Conservation (phyloP, 2,329 filamentous ascomycete species). For the Neofusicoccum laricinum region DNA sequence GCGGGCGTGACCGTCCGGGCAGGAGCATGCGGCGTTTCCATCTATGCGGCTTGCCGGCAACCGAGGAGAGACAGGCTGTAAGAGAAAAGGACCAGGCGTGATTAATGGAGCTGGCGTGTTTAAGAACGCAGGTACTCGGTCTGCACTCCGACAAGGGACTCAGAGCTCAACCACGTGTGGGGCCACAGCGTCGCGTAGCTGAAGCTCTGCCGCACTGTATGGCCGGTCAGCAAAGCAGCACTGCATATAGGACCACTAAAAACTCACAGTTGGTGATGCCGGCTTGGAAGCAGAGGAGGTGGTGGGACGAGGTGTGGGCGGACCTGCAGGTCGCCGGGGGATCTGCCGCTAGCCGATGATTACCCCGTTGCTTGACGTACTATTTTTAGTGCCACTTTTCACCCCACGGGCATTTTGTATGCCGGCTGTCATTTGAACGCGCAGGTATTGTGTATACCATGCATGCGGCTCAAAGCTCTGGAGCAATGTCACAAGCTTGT, state of each 20-base stretch:
- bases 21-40: slow-evolving; percentile 5
- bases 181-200: neutral
- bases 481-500: too few species aligned
- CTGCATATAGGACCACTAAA: neutral
- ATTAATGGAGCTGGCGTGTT: too few species aligned
- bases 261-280: neutral
- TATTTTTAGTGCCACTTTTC: neutral
- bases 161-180: neutral
- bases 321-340: neutral
- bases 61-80: neutral
- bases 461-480: too few species aligned
- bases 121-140: too few species aligned
- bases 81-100: neutral
- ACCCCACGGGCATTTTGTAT: neutral
- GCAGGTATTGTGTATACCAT: too few species aligned
- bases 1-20: slow-evolving; percentile 7
- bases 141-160: neutral
- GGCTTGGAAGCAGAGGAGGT: neutral
- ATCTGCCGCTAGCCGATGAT: slow-evolving; percentile 1
- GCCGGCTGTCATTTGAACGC: too few species aligned
- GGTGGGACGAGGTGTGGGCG: neutral
- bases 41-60: neutral
- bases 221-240: neutral
- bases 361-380: neutral
- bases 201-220: neutral